A percentile compares a stretch with the other conserved stretches of the same genome.
Conservation (phyloP, 768 basidiomycete genomes). For the Hirschioporus abietinus region DNA sequence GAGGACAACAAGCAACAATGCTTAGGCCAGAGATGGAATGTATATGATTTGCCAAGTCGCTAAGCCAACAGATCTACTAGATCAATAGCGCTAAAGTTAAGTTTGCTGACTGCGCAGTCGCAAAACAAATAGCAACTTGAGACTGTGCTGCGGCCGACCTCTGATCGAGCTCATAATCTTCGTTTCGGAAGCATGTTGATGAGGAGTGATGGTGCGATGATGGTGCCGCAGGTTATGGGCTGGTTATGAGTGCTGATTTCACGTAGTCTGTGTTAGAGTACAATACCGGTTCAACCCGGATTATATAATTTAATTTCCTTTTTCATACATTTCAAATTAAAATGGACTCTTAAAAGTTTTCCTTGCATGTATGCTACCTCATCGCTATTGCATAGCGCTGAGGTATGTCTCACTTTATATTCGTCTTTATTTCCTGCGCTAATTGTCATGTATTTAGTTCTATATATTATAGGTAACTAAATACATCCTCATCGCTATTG, state of each 20-base stretch:
- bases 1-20: not conserved
- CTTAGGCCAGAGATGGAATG: not conserved
- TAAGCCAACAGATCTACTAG: not conserved
- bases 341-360: too few species aligned
- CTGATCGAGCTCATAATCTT: not conserved
- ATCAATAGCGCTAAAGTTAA: not conserved
- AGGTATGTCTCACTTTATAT: too few species aligned
- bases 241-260: not conserved
- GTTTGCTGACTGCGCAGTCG: not conserved
- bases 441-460: too few species aligned
- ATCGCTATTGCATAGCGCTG: too few species aligned
- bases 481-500: too few species aligned
- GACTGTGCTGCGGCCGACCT: not conserved
- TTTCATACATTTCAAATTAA: too few species aligned
- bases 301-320: too few species aligned
- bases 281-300: too few species aligned
- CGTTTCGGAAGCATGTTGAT: not conserved
- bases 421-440: too few species aligned
- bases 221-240: not conserved
- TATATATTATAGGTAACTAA: too few species aligned
- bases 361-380: too few species aligned
- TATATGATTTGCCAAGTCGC: not conserved
- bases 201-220: not conserved
- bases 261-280: too few species aligned
- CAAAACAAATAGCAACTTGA: not conserved